Conservation (phyloP, 2,329 filamentous ascomycete genomes). For the Phaeosphaeria sp. region DNA sequence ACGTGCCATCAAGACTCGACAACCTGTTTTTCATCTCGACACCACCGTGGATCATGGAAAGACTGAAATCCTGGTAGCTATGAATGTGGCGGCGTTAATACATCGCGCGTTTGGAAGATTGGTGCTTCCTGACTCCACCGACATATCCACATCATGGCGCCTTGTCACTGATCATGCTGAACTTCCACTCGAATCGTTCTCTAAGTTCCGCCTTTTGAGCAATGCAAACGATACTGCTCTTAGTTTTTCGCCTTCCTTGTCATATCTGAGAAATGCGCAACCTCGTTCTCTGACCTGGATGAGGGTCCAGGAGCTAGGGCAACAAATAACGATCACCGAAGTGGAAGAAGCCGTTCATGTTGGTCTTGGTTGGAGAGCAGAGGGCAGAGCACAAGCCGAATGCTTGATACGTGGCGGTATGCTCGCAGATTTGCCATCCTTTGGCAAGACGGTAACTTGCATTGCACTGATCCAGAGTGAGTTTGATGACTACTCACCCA, state of each 20-base stretch:
- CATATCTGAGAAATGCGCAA: conserved; percentile 59
- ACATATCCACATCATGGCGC: conserved; percentile 48
- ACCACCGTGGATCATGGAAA: conserved; percentile 24
- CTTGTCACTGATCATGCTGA: conserved; percentile 55
- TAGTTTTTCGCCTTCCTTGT: conserved; percentile 40
- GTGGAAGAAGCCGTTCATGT: conserved; percentile 62
- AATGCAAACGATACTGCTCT: conserved; percentile 45
- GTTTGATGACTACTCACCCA: conserved; percentile 28
- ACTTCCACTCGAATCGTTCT: conserved; percentile 39
- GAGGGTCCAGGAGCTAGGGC: conserved; percentile 57
- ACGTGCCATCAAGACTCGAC: conserved; percentile 56
- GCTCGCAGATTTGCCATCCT: conserved; percentile 69
- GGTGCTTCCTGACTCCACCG: conserved; percentile 22
- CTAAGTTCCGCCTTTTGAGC: conserved; percentile 51
- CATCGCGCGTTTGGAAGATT: conserved; percentile 53
- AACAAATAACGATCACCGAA: conserved; percentile 51
- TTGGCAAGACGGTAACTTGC: conserved; percentile 69
- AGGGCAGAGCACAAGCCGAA: conserved; percentile 57
- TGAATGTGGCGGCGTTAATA: conserved; percentile 51
- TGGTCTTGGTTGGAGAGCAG: conserved; percentile 63
- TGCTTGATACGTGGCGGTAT: conserved; percentile 63
- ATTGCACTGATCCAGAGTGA: conserved; percentile 63
- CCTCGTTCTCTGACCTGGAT: conserved; percentile 66
- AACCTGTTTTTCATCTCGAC: conserved; percentile 34
- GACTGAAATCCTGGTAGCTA: conserved; percentile 48